Evolutionary conservation across 495 filamentous ascomycete species (phyloP).

Genomic region (Daldinia concentrica): DNA sequence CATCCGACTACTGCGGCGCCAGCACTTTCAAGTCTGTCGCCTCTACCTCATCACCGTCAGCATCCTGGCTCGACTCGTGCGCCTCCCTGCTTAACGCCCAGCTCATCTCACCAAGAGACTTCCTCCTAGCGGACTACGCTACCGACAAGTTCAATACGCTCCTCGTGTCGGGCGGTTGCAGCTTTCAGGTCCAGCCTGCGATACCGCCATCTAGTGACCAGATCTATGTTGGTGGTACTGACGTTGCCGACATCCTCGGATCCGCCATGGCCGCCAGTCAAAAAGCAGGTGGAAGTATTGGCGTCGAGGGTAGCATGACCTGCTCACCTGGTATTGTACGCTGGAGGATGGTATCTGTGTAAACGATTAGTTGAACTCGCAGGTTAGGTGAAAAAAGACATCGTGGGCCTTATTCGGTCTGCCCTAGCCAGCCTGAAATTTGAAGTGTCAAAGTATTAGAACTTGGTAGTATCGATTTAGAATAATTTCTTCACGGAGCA

Average conservation of each 20-base stretch:
- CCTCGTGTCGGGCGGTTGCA: constrained; percentile 16
- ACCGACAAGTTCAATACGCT: constrained; percentile 35
- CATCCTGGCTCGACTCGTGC: constrained; percentile 34
- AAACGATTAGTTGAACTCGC: background rate
- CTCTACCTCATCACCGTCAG: background rate
- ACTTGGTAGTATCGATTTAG: background rate
- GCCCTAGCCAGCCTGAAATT: background rate
- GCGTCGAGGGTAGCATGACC: constrained; percentile 32
- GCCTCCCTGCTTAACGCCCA: constrained; percentile 11
- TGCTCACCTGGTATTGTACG: constrained; percentile 31
- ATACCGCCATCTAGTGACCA: constrained; percentile 36
- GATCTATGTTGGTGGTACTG: constrained; percentile 27
- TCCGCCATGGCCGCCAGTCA: constrained; percentile 16
- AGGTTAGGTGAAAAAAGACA: background rate
- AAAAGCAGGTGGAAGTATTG: constrained; percentile 12
- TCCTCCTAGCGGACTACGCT: constrained; percentile 29
- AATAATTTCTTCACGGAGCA: background rate
- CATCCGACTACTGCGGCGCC: constrained; percentile 33
- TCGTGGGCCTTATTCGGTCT: background rate
- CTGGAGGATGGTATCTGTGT: constrained; percentile 30
- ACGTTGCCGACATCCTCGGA: constrained; percentile 24
- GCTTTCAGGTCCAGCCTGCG: constrained; percentile 30
- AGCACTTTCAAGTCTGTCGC: constrained; percentile 21
- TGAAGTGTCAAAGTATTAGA: background rate
- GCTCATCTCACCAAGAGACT: constrained; percentile 22